Evolutionary conservation across 108 stramenopile genomes (phyloP).

Genomic region (Skeletonema potamos): DNA sequence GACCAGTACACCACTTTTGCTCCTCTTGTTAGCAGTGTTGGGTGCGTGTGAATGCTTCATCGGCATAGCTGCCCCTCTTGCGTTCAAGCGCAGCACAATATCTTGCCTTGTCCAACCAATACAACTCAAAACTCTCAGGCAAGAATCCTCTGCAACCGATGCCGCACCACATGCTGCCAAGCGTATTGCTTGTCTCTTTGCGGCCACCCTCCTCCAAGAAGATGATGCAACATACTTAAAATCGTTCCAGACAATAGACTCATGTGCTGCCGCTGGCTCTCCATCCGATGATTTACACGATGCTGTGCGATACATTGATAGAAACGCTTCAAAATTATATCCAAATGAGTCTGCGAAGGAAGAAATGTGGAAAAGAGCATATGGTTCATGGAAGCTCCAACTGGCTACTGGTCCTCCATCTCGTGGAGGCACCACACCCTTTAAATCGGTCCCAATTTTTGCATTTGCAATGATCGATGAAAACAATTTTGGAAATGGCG

Average conservation of each 20-base stretch:
- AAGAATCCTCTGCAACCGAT: too few relatives aligned
- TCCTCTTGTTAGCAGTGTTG: neutral
- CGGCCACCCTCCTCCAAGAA: neutral
- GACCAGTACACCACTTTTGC: neutral
- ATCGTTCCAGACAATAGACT: conserved; percentile 53
- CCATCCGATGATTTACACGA: conserved; percentile 53
- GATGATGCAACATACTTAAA: conserved; percentile 30
- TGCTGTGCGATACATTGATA: conserved; percentile 61
- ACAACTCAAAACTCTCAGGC: too few relatives aligned
- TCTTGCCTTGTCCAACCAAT: too few relatives aligned
- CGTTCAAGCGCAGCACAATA: too few relatives aligned
- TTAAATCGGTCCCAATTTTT: conserved; percentile 67
- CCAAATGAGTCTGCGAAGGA: conserved; percentile 42
- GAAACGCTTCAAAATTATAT: conserved; percentile 55
- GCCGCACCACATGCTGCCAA: neutral
- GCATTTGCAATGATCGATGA: conserved; percentile 72
- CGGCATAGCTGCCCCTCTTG: neutral
- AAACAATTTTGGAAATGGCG: conserved; percentile 60
- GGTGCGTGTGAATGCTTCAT: neutral
- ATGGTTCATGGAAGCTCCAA: conserved; percentile 64
- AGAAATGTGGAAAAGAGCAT: conserved; percentile 53
- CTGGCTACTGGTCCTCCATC: conserved; percentile 49
- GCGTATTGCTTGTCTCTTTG: neutral
- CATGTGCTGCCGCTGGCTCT: conserved; percentile 34
- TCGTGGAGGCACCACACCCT: conserved; percentile 44